Evolutionary conservation across 1,284 basidiomycete species (phyloP).

Genomic region (Megacollybia platyphylla): DNA sequence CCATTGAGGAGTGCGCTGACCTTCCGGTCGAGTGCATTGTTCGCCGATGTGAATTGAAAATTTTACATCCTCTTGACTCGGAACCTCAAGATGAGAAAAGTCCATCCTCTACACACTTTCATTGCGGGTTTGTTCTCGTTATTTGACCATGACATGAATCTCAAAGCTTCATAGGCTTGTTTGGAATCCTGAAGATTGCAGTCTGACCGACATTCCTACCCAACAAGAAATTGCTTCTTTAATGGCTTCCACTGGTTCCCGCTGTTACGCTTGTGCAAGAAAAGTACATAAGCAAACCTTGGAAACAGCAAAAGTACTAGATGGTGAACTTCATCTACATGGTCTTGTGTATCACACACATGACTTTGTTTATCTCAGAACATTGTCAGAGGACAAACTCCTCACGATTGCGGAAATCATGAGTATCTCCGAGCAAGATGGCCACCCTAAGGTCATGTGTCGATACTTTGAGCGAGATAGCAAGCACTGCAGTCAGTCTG

Average conservation of each 20-base stretch:
- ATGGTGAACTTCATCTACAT: constrained; percentile 1
- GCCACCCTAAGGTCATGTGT: constrained; percentile 20
- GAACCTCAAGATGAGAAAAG: constrained; percentile 28
- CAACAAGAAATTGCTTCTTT: constrained; percentile 16
- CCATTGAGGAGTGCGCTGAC: constrained; percentile 39
- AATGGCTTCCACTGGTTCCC: constrained; percentile 6
- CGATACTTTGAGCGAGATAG: constrained; percentile 29
- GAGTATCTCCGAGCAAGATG: constrained; percentile 16
- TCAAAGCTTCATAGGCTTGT: constrained; percentile 18
- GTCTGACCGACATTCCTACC: constrained; percentile 29
- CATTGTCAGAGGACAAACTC: constrained; percentile 12
- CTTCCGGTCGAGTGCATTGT: constrained; percentile 36
- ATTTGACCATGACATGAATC: constrained; percentile 4
- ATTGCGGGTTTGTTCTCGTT: constrained; percentile 28
- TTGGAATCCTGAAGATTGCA: constrained; percentile 29
- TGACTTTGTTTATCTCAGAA: constrained; percentile 47
- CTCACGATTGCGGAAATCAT: constrained; percentile 44
- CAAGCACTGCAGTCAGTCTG: constrained; percentile 10
- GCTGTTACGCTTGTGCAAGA: background rate
- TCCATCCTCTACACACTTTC: constrained; percentile 33
- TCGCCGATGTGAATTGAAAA: constrained; percentile 36
- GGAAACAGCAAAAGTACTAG: background rate
- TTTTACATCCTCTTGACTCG: constrained; percentile 23
- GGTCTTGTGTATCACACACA: constrained; percentile 37
- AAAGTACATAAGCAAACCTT: background rate